These are phyloP conservation scores for Phaeodactylum tricornutum DNA, from an alignment of 108 stramenopile species.

Conservation along the genomic window DNA sequence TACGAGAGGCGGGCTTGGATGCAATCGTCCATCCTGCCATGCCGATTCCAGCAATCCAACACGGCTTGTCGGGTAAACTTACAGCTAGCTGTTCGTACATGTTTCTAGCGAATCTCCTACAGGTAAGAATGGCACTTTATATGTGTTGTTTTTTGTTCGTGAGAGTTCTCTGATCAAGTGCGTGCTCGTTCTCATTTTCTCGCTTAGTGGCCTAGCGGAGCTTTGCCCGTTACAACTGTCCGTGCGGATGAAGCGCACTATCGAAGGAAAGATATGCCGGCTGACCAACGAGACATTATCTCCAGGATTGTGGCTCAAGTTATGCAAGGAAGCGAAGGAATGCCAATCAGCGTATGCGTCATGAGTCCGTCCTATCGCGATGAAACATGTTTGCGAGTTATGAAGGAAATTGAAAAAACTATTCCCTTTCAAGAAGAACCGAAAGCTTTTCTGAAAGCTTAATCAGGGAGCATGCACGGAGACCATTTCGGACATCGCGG, in stretches of 20 bases:
- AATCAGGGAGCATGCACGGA: too few relatives aligned
- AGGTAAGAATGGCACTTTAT: too few relatives aligned
- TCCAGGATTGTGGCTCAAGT: background rate
- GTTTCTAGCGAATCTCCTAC: conserved; percentile 10
- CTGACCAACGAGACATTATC: conserved; percentile 6
- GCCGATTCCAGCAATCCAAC: conserved; percentile 8
- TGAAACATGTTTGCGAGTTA: conserved; percentile 14
- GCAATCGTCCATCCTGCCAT: conserved; percentile 11
- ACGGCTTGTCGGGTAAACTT: conserved; percentile 5
- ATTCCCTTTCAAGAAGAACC: conserved; percentile 6
- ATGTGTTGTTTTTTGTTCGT: too few relatives aligned
- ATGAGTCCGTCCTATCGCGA: conserved; percentile 12
- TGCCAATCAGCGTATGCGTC: conserved; percentile 13
- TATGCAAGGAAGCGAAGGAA: conserved; percentile 10
- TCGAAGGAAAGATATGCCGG: conserved; percentile 4
- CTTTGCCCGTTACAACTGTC: conserved; percentile 10
- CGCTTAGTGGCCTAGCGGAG: conserved; percentile 10
- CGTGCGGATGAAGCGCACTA: conserved; percentile 4
- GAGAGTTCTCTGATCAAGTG: too few relatives aligned
- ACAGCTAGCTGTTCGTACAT: conserved; percentile 11
- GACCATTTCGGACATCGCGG: too few relatives aligned
- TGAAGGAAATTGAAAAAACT: conserved; percentile 16
- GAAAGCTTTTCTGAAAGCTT: conserved; percentile 2
- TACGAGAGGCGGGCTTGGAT: conserved; percentile 6
- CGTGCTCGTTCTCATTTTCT: too few relatives aligned